phyloP scores from a whole-genome alignment of 805 yeast genomes.

The Metschnikowia reukaufii region DNA sequence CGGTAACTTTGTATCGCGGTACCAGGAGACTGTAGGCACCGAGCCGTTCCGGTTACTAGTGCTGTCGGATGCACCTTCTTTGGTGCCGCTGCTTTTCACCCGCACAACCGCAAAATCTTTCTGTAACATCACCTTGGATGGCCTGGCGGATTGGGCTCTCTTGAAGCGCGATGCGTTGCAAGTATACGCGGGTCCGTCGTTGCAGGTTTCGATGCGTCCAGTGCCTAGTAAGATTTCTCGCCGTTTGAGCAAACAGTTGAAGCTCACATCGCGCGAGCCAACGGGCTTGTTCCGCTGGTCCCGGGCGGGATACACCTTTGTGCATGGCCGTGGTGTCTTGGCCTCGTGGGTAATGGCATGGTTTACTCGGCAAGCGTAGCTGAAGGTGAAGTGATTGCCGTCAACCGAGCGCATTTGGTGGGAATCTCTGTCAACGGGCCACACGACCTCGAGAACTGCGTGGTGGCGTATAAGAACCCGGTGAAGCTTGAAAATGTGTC shows the following conservation, averaged over 20 bases:
- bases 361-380: conserved; percentile 47
- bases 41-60: conserved; percentile 46
- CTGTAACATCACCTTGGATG: conserved; percentile 51
- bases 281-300: conserved; percentile 44
- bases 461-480: conserved; percentile 24
- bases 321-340: conserved; percentile 61
- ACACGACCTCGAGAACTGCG: conserved; percentile 43
- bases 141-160: conserved; percentile 63
- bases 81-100: conserved; percentile 15
- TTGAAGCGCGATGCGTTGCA: conserved; percentile 49
- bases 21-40: conserved; percentile 50
- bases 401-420: conserved; percentile 47
- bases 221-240: conserved; percentile 43
- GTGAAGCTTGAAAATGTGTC: conserved; percentile 6
- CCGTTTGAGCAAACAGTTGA: conserved; percentile 27
- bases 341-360: conserved; percentile 55
- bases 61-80: conserved; percentile 33
- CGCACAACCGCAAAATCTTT: conserved; percentile 38
- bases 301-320: conserved; percentile 44
- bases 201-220: conserved; percentile 37
- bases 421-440: conserved; percentile 53
- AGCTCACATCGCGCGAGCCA: conserved; percentile 23
- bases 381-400: conserved; percentile 48
- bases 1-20: conserved; percentile 47
- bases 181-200: conserved; percentile 53